Evolutionary conservation across 768 basidiomycete species (phyloP).

Genomic region (Amanita inopinata): DNA sequence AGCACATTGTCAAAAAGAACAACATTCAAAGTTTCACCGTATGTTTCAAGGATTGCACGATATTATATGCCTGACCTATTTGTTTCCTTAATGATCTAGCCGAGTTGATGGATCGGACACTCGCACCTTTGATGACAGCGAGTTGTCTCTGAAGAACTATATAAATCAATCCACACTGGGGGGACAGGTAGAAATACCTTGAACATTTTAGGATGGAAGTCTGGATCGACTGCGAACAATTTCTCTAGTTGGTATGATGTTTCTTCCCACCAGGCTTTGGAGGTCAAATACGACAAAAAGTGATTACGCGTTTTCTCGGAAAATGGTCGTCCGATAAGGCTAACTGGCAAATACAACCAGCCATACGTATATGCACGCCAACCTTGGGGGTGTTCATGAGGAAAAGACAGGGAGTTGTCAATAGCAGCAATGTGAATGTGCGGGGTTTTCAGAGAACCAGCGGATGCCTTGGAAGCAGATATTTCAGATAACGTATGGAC

Average conservation of each 20-base stretch:
- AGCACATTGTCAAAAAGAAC: conserved; percentile 2
- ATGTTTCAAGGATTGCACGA: conserved; percentile 76
- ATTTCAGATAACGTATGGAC: conserved; percentile 25
- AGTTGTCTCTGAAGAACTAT: conserved; percentile 55
- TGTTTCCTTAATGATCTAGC: neutral
- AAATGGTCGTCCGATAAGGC: conserved; percentile 78
- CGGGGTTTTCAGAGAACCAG: conserved; percentile 48
- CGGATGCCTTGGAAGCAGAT: conserved; percentile 21
- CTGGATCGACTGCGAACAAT: conserved; percentile 72
- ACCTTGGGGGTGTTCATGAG: conserved; percentile 80
- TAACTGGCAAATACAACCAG: conserved; percentile 82
- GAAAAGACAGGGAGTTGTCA: conserved; percentile 88
- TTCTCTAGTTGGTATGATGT: conserved; percentile 71
- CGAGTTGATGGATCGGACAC: neutral
- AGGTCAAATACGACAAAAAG: conserved; percentile 74
- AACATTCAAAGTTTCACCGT: conserved; percentile 41
- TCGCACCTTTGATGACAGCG: conserved; percentile 74
- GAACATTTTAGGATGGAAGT: conserved; percentile 89
- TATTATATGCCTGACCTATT: conserved; percentile 77
- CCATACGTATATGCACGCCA: conserved; percentile 79
- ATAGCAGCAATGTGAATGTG: conserved; percentile 91
- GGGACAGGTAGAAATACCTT: conserved; percentile 29
- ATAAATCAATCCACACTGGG: conserved; percentile 7
- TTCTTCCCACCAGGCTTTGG: conserved; percentile 85
- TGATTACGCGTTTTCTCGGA: conserved; percentile 73